Percentiles rank a stretch among this genome's conserved stretches.
Evolutionary conservation across 305 asterid species (phyloP).

Genomic region (Fraxinus platypoda): DNA sequence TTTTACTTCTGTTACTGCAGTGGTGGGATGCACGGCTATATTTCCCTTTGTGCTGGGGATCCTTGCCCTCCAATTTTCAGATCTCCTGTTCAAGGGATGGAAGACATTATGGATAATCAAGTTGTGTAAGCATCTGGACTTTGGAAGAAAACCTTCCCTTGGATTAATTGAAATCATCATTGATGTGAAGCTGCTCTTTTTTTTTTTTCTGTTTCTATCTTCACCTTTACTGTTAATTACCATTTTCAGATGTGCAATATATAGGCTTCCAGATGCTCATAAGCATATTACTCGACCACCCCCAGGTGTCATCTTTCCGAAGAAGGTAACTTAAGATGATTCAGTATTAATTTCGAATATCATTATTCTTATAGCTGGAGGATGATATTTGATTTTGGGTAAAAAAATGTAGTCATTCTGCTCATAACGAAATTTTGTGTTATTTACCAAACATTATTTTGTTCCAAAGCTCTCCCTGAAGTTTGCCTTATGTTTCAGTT

Average conservation of each 20-base stretch:
- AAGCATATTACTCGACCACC: slow-evolving; percentile 82
- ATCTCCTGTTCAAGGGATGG: slow-evolving; percentile 88
- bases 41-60: slow-evolving; percentile 88
- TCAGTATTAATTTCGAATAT: not conserved
- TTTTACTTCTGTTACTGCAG: slow-evolving; percentile 56
- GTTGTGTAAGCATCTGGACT: slow-evolving; percentile 66
- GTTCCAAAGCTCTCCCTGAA: not conserved
- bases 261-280: slow-evolving; percentile 82
- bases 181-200: slow-evolving; percentile 4
- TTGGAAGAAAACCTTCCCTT: slow-evolving; percentile 6
- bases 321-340: slow-evolving; percentile 52
- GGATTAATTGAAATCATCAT: slow-evolving; percentile 1
- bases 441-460: not conserved
- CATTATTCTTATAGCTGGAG: not conserved
- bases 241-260: slow-evolving; percentile 77
- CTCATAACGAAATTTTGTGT: not conserved
- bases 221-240: slow-evolving; percentile 6
- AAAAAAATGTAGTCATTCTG: not conserved
- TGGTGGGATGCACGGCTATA: slow-evolving; percentile 98
- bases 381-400: not conserved
- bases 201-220: slow-evolving; percentile 1
- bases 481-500: not conserved
- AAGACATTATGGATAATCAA: slow-evolving; percentile 85
- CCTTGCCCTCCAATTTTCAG: slow-evolving; percentile 93
- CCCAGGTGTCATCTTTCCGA: slow-evolving; percentile 71